phyloP scores from a whole-genome alignment of 371 early-diverging fungal species.

The Dinochytrium kinnereticum region DNA sequence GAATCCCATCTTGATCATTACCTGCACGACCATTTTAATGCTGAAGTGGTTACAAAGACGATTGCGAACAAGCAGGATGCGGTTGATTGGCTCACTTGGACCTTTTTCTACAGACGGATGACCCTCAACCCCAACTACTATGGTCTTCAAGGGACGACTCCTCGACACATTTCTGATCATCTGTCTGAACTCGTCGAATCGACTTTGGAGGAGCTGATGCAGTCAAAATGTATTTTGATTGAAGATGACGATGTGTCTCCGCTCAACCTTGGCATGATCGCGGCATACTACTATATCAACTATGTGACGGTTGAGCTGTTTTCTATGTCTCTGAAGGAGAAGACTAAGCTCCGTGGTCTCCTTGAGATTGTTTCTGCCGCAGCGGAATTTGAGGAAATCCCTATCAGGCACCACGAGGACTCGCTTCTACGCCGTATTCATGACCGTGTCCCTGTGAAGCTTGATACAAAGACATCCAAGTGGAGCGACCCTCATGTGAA shows the following conservation, averaged over 20 bases:
- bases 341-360: slow-evolving; percentile 88
- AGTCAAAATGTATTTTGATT: slow-evolving; percentile 86
- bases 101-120: slow-evolving; percentile 94
- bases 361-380: slow-evolving; percentile 91
- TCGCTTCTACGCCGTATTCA: slow-evolving; percentile 75
- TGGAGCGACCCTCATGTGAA: slow-evolving; percentile 88
- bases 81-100: slow-evolving; percentile 97
- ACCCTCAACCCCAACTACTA: slow-evolving; percentile 97
- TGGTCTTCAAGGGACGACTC: slow-evolving; percentile 82
- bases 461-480: slow-evolving; percentile 49
- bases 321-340: slow-evolving; percentile 79
- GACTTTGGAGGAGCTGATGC: slow-evolving; percentile 82
- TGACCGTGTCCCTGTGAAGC: slow-evolving; percentile 79
- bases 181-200: slow-evolving; percentile 94
- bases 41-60: slow-evolving; percentile 91
- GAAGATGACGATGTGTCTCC: slow-evolving; percentile 84
- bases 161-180: slow-evolving; percentile 88
- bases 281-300: slow-evolving; percentile 94
- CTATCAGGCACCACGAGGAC: slow-evolving; percentile 94
- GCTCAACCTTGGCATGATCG: slow-evolving; percentile 95
- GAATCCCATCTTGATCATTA: slow-evolving; percentile 88
- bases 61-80: slow-evolving; percentile 98
- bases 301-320: slow-evolving; percentile 94
- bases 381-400: slow-evolving; percentile 88
- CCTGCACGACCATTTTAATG: slow-evolving; percentile 94